Evolutionary conservation across 192 early-diverging fungal genomes (phyloP).

Genomic region (Coemansia umbellata): DNA sequence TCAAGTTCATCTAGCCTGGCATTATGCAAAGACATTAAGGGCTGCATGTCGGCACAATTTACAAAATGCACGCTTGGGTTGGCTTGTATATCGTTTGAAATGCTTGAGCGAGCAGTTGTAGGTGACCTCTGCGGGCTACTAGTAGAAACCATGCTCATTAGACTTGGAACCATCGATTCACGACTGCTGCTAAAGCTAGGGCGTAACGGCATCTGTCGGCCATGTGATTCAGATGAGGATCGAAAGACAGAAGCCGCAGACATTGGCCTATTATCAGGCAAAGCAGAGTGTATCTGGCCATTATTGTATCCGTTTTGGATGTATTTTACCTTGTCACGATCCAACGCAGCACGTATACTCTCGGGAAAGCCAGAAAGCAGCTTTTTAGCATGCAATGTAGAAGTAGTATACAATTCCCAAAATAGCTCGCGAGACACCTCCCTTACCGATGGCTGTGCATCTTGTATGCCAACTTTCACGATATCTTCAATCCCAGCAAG

Average conservation of each 20-base stretch:
- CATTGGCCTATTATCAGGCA: conserved; percentile 8
- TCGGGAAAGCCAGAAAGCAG: conserved; percentile 18
- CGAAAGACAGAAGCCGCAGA: conserved; percentile 13
- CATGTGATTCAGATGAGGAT: conserved; percentile 8
- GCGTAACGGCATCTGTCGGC: conserved; percentile 10
- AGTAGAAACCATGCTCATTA: conserved; percentile 27
- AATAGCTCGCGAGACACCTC: conserved; percentile 41
- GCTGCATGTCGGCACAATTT: no score
- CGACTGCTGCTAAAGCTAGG: conserved; percentile 21
- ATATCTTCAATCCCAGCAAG: conserved; percentile 14
- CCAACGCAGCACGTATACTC: conserved; percentile 11
- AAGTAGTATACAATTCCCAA: conserved; percentile 36
- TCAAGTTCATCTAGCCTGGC: conserved; percentile 14
- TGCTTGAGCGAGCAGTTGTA: not conserved
- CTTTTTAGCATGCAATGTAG: conserved; percentile 15
- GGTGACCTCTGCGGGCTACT: conserved; percentile 23
- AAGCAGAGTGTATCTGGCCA: not conserved
- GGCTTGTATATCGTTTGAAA: not conserved
- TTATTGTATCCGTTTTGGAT: not conserved
- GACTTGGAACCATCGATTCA: conserved; percentile 12
- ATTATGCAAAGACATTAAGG: no score
- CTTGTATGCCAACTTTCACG: conserved; percentile 14
- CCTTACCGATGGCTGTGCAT: conserved; percentile 40
- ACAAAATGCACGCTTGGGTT: no score
- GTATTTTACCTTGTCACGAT: conserved; percentile 26